These are phyloP conservation scores for Coemansia nantahalensis DNA, from an alignment of 192 early-diverging fungal species.

Conservation along the genomic window DNA sequence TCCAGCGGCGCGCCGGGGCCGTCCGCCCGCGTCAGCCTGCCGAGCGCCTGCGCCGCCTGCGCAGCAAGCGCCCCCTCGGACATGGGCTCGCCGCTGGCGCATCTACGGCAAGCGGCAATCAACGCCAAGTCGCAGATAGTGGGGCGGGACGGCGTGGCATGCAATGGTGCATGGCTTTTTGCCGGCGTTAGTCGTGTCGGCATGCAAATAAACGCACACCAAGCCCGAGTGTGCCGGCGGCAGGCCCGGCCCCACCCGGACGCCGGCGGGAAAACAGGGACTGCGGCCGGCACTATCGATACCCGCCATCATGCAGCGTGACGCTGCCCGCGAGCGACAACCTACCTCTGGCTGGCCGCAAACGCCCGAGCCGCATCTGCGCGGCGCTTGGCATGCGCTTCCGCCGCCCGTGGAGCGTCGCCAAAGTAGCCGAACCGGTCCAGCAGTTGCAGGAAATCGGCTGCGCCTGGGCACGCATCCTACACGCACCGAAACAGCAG, in stretches of 20 bases:
- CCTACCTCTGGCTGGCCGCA: slow-evolving; percentile 16
- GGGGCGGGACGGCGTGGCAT: slow-evolving; percentile 1
- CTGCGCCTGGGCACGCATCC: background rate
- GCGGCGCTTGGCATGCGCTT: slow-evolving; percentile 2
- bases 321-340: background rate
- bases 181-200: background rate
- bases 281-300: too few species aligned
- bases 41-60: slow-evolving; percentile 9
- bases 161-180: slow-evolving; percentile 11
- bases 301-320: background rate
- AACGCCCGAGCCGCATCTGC: slow-evolving; percentile 10
- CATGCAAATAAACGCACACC: slow-evolving; percentile 11
- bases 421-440: slow-evolving; percentile 10
- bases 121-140: slow-evolving; percentile 5
- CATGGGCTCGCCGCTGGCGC: slow-evolving; percentile 10
- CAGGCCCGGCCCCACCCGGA: background rate
- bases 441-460: slow-evolving; percentile 11
- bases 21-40: slow-evolving; percentile 5
- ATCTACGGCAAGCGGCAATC: slow-evolving; percentile 13
- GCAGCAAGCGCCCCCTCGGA: slow-evolving; percentile 14
- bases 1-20: background rate
- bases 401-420: slow-evolving; percentile 1
- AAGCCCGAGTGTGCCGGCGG: slow-evolving; percentile 1
- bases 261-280: background rate
- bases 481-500: slow-evolving; percentile 6